Base-by-base conservation (phyloP, 495 filamentous ascomycete species). In the Aspergillus coremiiformis region DNA sequence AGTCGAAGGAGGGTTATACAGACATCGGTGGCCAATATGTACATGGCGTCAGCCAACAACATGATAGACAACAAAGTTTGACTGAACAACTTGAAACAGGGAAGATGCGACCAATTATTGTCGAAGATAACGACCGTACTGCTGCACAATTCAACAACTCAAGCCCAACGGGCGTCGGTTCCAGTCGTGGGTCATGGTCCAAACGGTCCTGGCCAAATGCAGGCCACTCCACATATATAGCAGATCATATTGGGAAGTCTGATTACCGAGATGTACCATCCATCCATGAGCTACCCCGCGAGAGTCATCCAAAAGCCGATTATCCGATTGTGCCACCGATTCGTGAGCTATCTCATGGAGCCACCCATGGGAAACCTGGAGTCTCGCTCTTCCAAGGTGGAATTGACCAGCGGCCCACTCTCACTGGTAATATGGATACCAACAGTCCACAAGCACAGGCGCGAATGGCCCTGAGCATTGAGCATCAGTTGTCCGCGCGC, bases 1-100 rank as follows among this genome's bases (percentile, higher is more conserved):
- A 94, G 66, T 91, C 89, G 7, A 95, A 93, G 70, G 87, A 90
- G 55, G 73, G 84, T 59, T 80, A 85, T 70, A 51, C 81, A 57
- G 65, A 82, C 60, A 53, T 83, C 65, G 55, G 55, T 44, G 51
- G 48, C 21, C 68, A 70, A 26, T 73, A 70, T 52, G 19, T 72
- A 69, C 78, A 69, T 72, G 76, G 81, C 68, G 67, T 70, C 69
- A 74, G 59, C 68, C 73, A 64, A 30, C 67, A 71, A 30, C 67
- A 71, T 64, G 68, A 75, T 33, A 58, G 69, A 51, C 66, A 60
- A 27, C 55, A 70, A n/a, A 57, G 44, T 46, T 50, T 70, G 45
- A 57, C 61, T 42, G 69, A 72, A 33, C 69, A 69, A 45, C 45
- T 65, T 15, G 71, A 74, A 10, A 24, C 66, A 7, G 66, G 57